Evolutionary conservation across 2,329 filamentous ascomycete species (phyloP).

Genomic region (Xylaria sp.): DNA sequence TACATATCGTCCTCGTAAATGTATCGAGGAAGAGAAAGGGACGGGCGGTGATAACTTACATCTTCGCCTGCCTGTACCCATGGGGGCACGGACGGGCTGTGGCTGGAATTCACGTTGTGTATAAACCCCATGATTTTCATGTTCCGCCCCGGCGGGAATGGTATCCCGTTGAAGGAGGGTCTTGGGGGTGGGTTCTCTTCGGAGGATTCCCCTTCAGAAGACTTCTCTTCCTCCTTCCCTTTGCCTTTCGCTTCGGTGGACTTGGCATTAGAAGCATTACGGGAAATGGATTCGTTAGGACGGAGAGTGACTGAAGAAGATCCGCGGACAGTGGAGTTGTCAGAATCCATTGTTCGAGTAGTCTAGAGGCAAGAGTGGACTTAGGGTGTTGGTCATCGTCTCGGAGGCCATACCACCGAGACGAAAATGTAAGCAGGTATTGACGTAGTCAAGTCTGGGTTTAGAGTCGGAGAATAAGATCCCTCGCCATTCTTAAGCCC

Average conservation of each 20-base stretch:
- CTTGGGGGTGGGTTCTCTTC: not conserved
- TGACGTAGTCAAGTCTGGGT: not conserved
- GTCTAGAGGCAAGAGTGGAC: too few species aligned
- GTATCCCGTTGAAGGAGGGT: not conserved
- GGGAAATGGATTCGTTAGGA: not conserved
- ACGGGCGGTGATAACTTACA: too few species aligned
- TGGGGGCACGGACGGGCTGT: not conserved
- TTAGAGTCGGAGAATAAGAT: too few species aligned
- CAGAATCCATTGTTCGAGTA: not conserved
- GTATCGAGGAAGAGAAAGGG: too few species aligned
- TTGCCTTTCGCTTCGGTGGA: not conserved
- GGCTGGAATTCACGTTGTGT: not conserved
- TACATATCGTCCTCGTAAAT: not conserved
- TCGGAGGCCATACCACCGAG: too few species aligned
- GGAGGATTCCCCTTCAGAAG: not conserved
- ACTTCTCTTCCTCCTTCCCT: too few species aligned
- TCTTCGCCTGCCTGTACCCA: not conserved
- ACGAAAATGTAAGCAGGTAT: too few species aligned
- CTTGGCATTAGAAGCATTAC: not conserved
- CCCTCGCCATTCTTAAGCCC: slow-evolving; percentile 67
- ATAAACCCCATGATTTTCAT: not conserved
- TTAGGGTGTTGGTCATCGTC: too few species aligned
- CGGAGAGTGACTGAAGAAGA: not conserved
- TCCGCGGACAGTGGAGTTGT: not conserved
- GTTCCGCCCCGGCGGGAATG: not conserved